Evolutionary conservation across 345 rosid species (phyloP), one percentile per base, ranked within the genome.

Genomic region (Abelmoschus esculentus): DNA sequence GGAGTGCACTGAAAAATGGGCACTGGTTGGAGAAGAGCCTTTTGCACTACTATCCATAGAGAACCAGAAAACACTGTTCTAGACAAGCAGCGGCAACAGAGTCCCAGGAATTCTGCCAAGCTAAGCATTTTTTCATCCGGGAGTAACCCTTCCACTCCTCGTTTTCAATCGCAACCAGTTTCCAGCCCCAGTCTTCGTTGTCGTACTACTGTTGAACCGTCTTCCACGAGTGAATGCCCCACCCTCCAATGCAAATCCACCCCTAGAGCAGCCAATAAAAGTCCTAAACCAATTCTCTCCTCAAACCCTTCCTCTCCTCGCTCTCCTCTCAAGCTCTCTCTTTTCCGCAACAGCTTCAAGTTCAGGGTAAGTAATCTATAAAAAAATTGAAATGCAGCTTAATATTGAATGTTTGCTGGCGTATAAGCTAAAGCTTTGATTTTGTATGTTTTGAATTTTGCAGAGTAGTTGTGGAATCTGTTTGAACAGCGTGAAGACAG

Each of bases 21-120:
- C 58, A 90, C 97, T 18, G 92, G 98, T 52, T 93, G 97, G 98
- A 88, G 98, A 74, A 86, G 90, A 81, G 98, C 97, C n/a, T 93
- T 93, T 77, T 93, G 98, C 83, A 90, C 93, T 4, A 83, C 91
- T 9, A 80, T 86, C 18, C 84, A 88, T 17, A 80, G 85, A 80
- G 90, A 90, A 59, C 74, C 82, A 26, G 92, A 83, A 57, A 65
- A 78, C 3, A 18, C 73, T 3, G 72, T 61, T 18, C 49, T 82
- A 7, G 87, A 86, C 17, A 80, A 79, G 70, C 84, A 75, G 17
- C 85, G 79, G 4, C 26, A 17, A 11, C 73, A 73, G 0, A 74
- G 71, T 73, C 61, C 90, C 19, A 79, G 88, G 38, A 85, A 79
- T 42, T 85, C 81, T 63, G 70, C 83, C 2, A 90, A 80, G 88